These are phyloP conservation scores for Cardamine occulta DNA, from an alignment of 345 rosid species.

Conservation along the genomic window DNA sequence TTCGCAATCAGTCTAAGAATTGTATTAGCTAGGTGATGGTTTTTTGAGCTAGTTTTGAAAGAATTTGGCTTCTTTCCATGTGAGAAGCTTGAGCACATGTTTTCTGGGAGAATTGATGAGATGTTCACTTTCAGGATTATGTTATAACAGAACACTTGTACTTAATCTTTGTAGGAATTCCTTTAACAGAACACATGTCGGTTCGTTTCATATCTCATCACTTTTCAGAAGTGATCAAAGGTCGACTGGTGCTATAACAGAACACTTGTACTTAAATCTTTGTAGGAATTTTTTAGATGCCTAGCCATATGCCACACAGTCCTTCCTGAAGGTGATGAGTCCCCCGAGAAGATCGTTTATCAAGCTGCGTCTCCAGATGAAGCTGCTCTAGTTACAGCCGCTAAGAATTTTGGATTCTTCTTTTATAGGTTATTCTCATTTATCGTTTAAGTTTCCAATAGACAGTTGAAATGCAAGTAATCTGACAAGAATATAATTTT, in stretches of 20 bases:
- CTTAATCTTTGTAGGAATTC: too few species aligned
- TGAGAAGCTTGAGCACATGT: background rate
- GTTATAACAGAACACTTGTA: too few species aligned
- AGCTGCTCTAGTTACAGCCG: slow-evolving; percentile 91
- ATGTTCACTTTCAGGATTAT: background rate
- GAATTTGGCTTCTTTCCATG: background rate
- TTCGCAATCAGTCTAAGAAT: slow-evolving; percentile 17
- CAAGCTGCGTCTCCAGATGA: slow-evolving; percentile 99
- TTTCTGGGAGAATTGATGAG: slow-evolving; percentile 9
- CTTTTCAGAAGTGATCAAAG: too few species aligned
- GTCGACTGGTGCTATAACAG: too few species aligned
- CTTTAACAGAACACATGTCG: too few species aligned
- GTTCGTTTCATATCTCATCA: too few species aligned
- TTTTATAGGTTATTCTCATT: slow-evolving; percentile 63
- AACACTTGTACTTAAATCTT: background rate
- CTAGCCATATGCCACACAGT: slow-evolving; percentile 96
- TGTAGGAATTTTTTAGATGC: slow-evolving; percentile 92
- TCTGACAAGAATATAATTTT: slow-evolving; percentile 4
- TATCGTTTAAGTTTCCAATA: slow-evolving; percentile 8
- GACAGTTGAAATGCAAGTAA: slow-evolving; percentile 18
- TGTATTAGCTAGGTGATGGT: slow-evolving; percentile 11
- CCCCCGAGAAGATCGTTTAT: slow-evolving; percentile 79
- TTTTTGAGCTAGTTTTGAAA: background rate
- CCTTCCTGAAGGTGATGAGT: slow-evolving; percentile 89
- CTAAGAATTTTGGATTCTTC: slow-evolving; percentile 95